Conservation (phyloP, 306 rosid genomes). For the Prunus campanulata region DNA sequence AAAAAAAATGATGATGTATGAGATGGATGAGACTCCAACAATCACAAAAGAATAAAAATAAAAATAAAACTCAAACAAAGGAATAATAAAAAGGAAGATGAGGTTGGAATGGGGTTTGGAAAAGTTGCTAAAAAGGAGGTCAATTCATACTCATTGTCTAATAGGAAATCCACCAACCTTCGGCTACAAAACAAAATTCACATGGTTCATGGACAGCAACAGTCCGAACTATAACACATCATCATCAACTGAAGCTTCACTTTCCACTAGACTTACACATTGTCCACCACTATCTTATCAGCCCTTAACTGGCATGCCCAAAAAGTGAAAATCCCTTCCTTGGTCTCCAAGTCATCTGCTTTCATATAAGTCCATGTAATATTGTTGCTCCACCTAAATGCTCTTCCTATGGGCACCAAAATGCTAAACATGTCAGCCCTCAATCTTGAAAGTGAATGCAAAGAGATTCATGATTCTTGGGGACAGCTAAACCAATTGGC, state of each 20-base stretch:
- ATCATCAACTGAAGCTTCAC: conserved; percentile 28
- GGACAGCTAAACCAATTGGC: conserved; percentile 31
- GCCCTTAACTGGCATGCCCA: neutral
- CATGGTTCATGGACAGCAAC: conserved; percentile 31
- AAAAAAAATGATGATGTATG: neutral
- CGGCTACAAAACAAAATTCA: conserved; percentile 44
- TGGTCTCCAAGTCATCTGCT: conserved; percentile 38
- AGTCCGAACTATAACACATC: conserved; percentile 41
- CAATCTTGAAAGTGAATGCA: conserved; percentile 48
- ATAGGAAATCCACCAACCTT: conserved; percentile 40
- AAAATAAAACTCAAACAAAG: no score
- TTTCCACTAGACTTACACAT: neutral
- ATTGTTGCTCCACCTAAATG: neutral
- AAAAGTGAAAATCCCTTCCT: conserved; percentile 37
- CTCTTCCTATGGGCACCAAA: conserved; percentile 16
- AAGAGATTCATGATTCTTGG: conserved; percentile 52
- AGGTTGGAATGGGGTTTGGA: neutral
- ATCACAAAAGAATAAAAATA: no score
- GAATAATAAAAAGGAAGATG: neutral
- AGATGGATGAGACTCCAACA: no score
- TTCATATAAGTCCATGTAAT: conserved; percentile 6
- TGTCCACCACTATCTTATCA: neutral
- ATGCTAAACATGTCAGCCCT: conserved; percentile 31
- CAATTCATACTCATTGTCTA: conserved; percentile 44
- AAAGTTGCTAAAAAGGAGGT: conserved; percentile 25